These are phyloP conservation scores for Coffea canephora DNA, from an alignment of 257 asterid genomes.

Conservation along the genomic window DNA sequence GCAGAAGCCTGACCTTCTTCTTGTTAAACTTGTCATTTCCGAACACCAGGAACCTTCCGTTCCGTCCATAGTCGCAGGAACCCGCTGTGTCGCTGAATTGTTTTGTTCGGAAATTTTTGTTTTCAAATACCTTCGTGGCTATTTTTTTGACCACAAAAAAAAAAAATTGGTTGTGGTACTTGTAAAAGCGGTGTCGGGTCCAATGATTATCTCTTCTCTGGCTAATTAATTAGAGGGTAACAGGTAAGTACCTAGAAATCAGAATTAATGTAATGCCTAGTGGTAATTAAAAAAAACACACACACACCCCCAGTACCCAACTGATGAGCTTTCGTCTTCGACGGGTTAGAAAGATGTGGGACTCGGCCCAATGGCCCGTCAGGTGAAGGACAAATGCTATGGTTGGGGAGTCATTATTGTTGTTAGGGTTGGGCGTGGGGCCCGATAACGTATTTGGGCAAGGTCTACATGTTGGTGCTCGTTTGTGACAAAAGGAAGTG, in stretches of 20 bases:
- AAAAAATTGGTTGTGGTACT: too few species aligned
- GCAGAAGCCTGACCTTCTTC: too few species aligned
- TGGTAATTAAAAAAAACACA: neutral
- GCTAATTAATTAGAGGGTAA: neutral
- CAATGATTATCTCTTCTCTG: neutral
- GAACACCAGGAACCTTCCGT: too few species aligned
- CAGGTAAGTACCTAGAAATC: neutral
- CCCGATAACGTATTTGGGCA: slow-evolving; percentile 27
- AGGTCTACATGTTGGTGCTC: slow-evolving; percentile 54
- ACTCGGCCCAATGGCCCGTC: slow-evolving; percentile 11
- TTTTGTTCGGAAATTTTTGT: too few species aligned
- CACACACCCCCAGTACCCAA: neutral
- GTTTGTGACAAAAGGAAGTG: slow-evolving; percentile 41
- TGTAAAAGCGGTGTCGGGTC: neutral
- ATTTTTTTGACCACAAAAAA: too few species aligned
- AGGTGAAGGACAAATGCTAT: too few species aligned
- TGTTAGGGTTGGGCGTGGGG: slow-evolving; percentile 38
- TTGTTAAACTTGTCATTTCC: too few species aligned
- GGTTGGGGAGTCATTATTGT: slow-evolving; percentile 35
- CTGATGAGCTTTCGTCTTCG: neutral
- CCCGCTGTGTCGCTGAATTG: too few species aligned
- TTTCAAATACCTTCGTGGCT: too few species aligned
- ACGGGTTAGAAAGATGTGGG: neutral
- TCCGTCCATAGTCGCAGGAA: too few species aligned
- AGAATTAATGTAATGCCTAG: neutral